A percentile compares a stretch with the other conserved stretches of the same genome.
These are phyloP conservation scores for Thalassiosira mediterranea DNA, from an alignment of 352 stramenopile genomes.

Conservation along the genomic window DNA sequence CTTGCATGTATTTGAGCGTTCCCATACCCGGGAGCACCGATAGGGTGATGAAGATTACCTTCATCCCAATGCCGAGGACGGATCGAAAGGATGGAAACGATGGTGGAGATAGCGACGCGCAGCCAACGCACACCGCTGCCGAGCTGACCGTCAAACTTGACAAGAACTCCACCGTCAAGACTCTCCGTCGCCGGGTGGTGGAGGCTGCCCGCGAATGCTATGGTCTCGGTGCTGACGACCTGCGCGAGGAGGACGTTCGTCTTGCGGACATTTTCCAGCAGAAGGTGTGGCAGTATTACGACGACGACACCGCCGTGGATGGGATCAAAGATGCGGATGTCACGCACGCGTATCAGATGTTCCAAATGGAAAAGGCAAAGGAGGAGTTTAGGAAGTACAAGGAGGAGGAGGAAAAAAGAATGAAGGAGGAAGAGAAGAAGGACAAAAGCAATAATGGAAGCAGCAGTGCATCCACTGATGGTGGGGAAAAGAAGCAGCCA, in stretches of 20 bases:
- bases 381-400: conserved; percentile 23
- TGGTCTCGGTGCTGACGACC: conserved; percentile 40
- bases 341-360: conserved; percentile 90
- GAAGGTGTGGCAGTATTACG: conserved; percentile 76
- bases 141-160: conserved; percentile 60
- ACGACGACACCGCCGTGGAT: conserved; percentile 63
- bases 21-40: conserved; percentile 86
- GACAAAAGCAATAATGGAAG: conserved; percentile 58
- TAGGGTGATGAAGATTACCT: conserved; percentile 59
- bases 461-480: conserved; percentile 21
- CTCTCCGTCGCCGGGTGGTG: conserved; percentile 47
- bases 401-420: conserved; percentile 24
- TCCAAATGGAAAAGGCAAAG: conserved; percentile 40
- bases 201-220: conserved; percentile 32
- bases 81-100: too few relatives aligned
- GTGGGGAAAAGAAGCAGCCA: conserved; percentile 13
- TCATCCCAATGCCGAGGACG: too few relatives aligned
- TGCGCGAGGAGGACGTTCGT: conserved; percentile 61
- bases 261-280: conserved; percentile 79
- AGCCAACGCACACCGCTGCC: too few relatives aligned
- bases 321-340: conserved; percentile 77
- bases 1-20: conserved; percentile 81
- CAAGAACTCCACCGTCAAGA: conserved; percentile 60
- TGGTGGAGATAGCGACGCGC: too few relatives aligned
- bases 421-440: conserved; percentile 6